Base-by-base conservation (phyloP, 257 asterid genomes). In the Plantago elongata region DNA sequence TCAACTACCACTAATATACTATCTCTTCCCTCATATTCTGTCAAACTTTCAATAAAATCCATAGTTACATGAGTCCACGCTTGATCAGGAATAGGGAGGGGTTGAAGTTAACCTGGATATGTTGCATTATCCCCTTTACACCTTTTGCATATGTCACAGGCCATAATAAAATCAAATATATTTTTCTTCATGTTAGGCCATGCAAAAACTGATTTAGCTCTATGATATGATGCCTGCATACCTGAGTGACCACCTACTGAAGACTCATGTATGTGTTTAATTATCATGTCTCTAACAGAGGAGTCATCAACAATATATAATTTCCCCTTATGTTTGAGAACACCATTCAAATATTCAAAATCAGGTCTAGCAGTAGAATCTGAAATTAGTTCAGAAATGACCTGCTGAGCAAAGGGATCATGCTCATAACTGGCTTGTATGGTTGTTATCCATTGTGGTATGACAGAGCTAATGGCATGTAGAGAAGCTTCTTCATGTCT, bases 11-110 rank as follows among this genome's bases (percentile, higher is more conserved):
- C 69, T 2, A 43, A 1, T 0, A 65, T 45, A 5, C 14, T 7
- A 1, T 59, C 51, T 9, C 46, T 70, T 0, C 65, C 74, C 0
- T 13, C 40, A 0, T 65, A 66, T 0, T 8, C 5, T 0, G 76
- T 65, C 2, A 70, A 4, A 0, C 58, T 60, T 15, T 57, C 68
- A 4, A 70, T 51, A 11, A 70, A 70, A 45, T 75, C 65, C 61
- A 62, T 57, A 0, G 52, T 0, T 0, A 70, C 22, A 4, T 57
- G 13, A 0, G 30, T 7, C 73, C 64, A 75, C 0, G 29, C 14
- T 1, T 15, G 22, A 0, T 14, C 0, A 0, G 52, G 78, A 0
- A 61, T 40, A 0, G 55, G 59, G 0, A 66, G 7, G 1, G 22
- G 57, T 2, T 18, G 38, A 1, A 72, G 11, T 0, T 40, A 2